Evolutionary conservation across 495 filamentous ascomycete genomes (phyloP).

Genomic region (Penicillium cataractarum): DNA sequence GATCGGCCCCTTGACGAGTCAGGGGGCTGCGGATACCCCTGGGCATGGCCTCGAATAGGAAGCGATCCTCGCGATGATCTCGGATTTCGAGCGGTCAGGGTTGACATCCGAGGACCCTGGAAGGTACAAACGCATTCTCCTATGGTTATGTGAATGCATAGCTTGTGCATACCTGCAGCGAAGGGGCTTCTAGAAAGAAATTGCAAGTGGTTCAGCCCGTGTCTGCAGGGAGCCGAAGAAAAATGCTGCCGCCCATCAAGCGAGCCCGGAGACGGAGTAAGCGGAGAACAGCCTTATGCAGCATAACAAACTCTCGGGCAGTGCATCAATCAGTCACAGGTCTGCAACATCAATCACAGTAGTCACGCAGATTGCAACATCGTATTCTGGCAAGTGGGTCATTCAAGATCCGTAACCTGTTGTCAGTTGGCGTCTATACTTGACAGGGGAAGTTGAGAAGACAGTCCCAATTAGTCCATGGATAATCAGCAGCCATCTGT

Average conservation of each 20-base stretch:
- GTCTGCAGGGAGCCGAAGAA: background rate
- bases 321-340: background rate
- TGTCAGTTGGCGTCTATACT: conserved; percentile 3
- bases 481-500: background rate
- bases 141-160: conserved; percentile 2
- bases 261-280: background rate
- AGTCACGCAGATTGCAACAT: conserved; percentile 5
- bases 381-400: conserved; percentile 14
- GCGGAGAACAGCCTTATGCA: conserved; percentile 4
- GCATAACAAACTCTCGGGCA: background rate
- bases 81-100: conserved; percentile 1
- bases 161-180: background rate
- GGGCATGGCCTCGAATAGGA: background rate
- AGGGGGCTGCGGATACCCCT: background rate
- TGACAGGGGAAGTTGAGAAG: conserved; percentile 14
- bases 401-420: background rate
- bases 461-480: conserved; percentile 7
- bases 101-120: background rate
- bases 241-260: background rate
- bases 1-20: background rate
- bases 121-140: conserved; percentile 2
- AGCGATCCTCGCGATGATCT: conserved; percentile 8
- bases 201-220: background rate
- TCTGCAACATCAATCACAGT: background rate
- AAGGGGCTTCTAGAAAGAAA: background rate